A percentile compares a stretch with the other conserved stretches of the same genome.
Evolutionary conservation across 83 land plant species (phyloP).

Genomic region (Picea mariana): DNA sequence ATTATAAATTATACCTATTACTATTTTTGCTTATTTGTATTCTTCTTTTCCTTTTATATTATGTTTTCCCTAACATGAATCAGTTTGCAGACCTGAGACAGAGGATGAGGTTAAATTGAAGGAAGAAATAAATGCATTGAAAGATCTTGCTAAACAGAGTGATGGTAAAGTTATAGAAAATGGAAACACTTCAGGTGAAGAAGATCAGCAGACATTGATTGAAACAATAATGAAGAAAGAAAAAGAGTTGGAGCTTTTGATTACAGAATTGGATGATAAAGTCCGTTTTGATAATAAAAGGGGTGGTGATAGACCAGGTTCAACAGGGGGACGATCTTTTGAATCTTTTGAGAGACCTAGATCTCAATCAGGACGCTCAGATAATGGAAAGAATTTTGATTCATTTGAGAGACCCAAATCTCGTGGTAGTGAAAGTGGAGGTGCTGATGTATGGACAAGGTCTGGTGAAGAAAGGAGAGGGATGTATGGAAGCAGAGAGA

Average conservation of each 20-base stretch:
- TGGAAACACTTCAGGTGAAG: conserved; percentile 23
- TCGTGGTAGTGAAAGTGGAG: conserved; percentile 32
- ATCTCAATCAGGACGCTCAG: conserved; percentile 41
- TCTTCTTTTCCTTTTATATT: too few relatives aligned
- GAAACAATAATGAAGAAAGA: conserved; percentile 38
- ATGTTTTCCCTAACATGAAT: background rate
- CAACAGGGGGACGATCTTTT: conserved; percentile 49
- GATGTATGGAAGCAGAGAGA: conserved; percentile 29
- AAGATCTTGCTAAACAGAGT: conserved; percentile 23
- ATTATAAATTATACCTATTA: background rate
- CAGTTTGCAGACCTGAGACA: conserved; percentile 46
- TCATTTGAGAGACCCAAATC: conserved; percentile 51
- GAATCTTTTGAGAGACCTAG: conserved; percentile 35
- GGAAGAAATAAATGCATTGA: conserved; percentile 52
- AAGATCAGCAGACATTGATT: conserved; percentile 10
- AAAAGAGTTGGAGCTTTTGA: conserved; percentile 50
- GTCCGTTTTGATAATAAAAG: conserved; percentile 52
- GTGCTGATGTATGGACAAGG: conserved; percentile 46
- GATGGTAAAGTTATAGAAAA: conserved; percentile 11
- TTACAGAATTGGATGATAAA: conserved; percentile 61
- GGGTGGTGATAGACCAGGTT: conserved; percentile 46
- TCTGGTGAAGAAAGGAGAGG: conserved; percentile 41
- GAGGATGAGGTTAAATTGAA: conserved; percentile 58
- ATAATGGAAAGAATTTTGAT: conserved; percentile 34
- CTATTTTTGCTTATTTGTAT: background rate